Percentiles rank a stretch among this genome's conserved stretches.
phyloP scores from a whole-genome alignment of 2,329 filamentous ascomycete species.

The Nothophoma quercina region DNA sequence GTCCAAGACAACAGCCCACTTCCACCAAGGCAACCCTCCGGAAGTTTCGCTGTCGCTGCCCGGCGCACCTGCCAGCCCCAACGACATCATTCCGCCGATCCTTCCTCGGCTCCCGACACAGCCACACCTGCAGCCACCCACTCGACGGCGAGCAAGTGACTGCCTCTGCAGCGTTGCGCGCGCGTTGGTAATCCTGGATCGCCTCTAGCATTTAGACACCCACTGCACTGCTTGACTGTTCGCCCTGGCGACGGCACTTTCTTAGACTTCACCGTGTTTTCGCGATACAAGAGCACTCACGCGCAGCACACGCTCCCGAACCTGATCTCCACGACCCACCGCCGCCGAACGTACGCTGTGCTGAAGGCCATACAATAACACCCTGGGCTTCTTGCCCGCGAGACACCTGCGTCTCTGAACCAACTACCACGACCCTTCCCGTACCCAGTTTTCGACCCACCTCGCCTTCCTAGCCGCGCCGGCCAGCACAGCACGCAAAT shows the following conservation, averaged over 20 bases:
- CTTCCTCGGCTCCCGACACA: constrained; percentile 19
- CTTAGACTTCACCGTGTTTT: constrained; percentile 39
- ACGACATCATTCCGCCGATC: constrained; percentile 21
- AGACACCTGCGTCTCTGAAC: constrained; percentile 49
- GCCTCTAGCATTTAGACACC: constrained; percentile 7
- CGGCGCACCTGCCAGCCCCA: constrained; percentile 18
- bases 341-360: constrained; percentile 43
- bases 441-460: constrained; percentile 24
- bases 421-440: constrained; percentile 5
- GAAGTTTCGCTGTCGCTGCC: constrained; percentile 11
- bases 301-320: constrained; percentile 38
- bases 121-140: constrained; percentile 18
- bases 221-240: neutral
- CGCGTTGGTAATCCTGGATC: constrained; percentile 11
- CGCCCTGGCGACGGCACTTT: constrained; percentile 12
- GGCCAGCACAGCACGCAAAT: constrained; percentile 22
- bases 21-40: constrained; percentile 12
- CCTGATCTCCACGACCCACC: constrained; percentile 40
- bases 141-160: constrained; percentile 4
- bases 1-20: constrained; percentile 15
- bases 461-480: constrained; percentile 24
- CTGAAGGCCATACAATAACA: constrained; percentile 48
- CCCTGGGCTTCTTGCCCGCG: constrained; percentile 50
- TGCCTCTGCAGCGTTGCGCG: constrained; percentile 13
- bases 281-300: constrained; percentile 34